Evolutionary conservation across 169 alveolate species (phyloP).

Genomic region (Babesia caballi): DNA sequence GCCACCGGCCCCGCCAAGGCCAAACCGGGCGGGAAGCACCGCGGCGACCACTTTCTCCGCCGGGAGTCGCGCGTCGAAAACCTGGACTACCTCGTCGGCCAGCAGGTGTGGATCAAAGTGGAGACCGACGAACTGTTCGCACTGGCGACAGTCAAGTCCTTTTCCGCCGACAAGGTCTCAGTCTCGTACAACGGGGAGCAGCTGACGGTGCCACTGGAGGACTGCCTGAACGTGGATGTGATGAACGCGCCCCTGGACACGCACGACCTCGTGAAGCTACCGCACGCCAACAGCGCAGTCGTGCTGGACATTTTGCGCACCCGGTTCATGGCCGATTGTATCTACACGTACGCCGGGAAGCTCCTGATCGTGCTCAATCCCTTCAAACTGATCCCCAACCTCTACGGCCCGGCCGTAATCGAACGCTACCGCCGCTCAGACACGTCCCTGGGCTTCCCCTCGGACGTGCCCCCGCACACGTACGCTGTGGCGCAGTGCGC

Average conservation of each 20-base stretch:
- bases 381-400: constrained; percentile 70
- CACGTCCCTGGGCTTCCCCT: constrained; percentile 73
- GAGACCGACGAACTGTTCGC: constrained; percentile 59
- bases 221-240: constrained; percentile 53
- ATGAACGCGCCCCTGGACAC: constrained; percentile 34
- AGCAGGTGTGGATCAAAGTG: constrained; percentile 55
- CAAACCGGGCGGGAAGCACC: constrained; percentile 18
- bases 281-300: constrained; percentile 68
- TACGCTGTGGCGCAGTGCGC: constrained; percentile 86
- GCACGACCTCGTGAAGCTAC: constrained; percentile 56
- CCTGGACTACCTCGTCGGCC: constrained; percentile 45
- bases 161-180: constrained; percentile 24
- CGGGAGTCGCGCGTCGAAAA: constrained; percentile 63
- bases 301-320: constrained; percentile 50
- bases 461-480: constrained; percentile 83
- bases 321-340: constrained; percentile 33
- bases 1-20: constrained; percentile 12
- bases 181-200: constrained; percentile 49
- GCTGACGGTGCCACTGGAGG: constrained; percentile 11
- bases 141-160: constrained; percentile 50
- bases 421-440: constrained; percentile 70
- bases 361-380: constrained; percentile 81
- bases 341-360: constrained; percentile 82
- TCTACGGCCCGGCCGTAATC: constrained; percentile 73
- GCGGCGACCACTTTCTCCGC: constrained; percentile 52